These are phyloP conservation scores for Bidens hawaiensis DNA, from an alignment of 140 eudicot genomes.

Conservation along the genomic window DNA sequence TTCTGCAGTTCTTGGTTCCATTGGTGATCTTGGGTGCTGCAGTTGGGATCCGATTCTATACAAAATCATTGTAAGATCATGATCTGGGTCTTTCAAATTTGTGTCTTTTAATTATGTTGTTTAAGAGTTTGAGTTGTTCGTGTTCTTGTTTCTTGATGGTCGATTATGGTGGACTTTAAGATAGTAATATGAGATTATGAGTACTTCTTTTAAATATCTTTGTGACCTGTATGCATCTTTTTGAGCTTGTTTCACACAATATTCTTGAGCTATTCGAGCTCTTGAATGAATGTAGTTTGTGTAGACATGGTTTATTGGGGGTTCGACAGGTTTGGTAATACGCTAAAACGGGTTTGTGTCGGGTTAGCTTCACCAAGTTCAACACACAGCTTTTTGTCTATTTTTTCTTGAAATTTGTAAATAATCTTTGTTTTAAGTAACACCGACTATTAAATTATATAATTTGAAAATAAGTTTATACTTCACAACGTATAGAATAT, in stretches of 20 bases:
- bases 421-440: neutral
- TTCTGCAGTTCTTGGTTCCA: constrained; percentile 84
- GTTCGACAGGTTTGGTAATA: neutral
- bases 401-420: neutral
- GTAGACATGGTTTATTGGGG: neutral
- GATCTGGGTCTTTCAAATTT: neutral
- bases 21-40: constrained; percentile 63
- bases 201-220: neutral
- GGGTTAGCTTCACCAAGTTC: neutral
- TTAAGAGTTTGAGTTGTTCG: constrained; percentile 10
- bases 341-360: neutral
- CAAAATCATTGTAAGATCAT: constrained; percentile 39
- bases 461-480: too few relatives aligned
- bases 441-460: too few relatives aligned
- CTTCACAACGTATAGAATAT: too few relatives aligned
- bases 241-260: neutral
- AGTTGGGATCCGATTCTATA: constrained; percentile 71
- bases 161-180: constrained; percentile 22
- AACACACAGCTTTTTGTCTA: neutral
- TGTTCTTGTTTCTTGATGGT: constrained; percentile 21
- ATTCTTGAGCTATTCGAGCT: neutral
- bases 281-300: neutral
- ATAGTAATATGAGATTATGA: constrained; percentile 5
- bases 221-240: neutral
- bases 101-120: constrained; percentile 15